phyloP scores from a whole-genome alignment of 495 filamentous ascomycete genomes.

The Halenospora varia region DNA sequence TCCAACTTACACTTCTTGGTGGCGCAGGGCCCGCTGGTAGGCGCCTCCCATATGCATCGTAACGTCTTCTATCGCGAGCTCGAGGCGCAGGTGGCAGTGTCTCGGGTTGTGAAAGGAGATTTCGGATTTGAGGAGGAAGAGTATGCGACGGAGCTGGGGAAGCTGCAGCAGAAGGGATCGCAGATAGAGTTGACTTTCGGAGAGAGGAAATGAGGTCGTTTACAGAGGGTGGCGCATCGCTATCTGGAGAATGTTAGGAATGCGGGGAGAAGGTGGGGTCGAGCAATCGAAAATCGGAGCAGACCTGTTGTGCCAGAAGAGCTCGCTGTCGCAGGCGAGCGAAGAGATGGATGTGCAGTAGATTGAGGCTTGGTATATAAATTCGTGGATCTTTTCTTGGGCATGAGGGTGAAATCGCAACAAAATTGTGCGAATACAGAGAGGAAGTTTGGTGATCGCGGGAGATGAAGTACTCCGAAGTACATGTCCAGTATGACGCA shows the following conservation, averaged over 20 bases:
- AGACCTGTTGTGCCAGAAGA: conserved; percentile 14
- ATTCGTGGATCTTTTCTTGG: conserved; percentile 48
- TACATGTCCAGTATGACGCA: no score
- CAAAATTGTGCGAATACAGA: no score
- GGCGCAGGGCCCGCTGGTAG: conserved; percentile 63
- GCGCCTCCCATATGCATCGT: conserved; percentile 39
- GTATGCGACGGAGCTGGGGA: conserved; percentile 30
- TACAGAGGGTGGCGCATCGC: conserved; percentile 31
- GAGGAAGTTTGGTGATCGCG: no score
- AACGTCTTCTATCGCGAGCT: conserved; percentile 21
- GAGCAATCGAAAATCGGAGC: background rate
- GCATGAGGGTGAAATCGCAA: no score
- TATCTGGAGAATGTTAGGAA: conserved; percentile 11
- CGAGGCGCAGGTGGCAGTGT: conserved; percentile 33
- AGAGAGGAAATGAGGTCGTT: conserved; percentile 47
- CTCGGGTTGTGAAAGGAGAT: conserved; percentile 67
- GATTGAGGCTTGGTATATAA: conserved; percentile 49
- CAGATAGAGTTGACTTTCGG: conserved; percentile 33
- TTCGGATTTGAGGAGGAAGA: conserved; percentile 45
- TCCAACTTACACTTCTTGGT: conserved; percentile 41
- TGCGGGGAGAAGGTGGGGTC: background rate
- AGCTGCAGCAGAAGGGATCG: conserved; percentile 13
- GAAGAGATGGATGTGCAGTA: conserved; percentile 33
- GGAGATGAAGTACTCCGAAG: no score
- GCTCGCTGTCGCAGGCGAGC: conserved; percentile 23